These are phyloP conservation scores for Alloascoidea africana DNA, from an alignment of 805 yeast genomes.

Conservation along the genomic window DNA sequence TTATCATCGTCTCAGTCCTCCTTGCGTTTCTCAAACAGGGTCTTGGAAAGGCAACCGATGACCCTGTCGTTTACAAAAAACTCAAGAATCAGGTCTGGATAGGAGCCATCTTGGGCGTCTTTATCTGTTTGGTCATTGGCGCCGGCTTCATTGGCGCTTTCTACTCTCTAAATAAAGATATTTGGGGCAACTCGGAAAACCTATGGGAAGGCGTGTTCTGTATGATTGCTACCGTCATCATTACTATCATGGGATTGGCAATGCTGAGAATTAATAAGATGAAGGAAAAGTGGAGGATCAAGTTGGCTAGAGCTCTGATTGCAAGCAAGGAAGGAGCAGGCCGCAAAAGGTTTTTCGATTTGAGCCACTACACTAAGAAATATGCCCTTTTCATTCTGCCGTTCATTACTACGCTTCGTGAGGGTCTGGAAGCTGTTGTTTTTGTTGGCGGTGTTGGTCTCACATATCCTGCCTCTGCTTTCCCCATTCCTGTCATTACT, in stretches of 20 bases:
- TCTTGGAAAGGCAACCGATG: constrained; percentile 26
- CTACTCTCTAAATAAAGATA: constrained; percentile 67
- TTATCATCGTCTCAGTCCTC: constrained; percentile 72
- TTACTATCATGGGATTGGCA: constrained; percentile 78
- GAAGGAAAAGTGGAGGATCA: constrained; percentile 68
- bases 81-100: constrained; percentile 63
- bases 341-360: constrained; percentile 1
- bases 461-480: constrained; percentile 47
- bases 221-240: constrained; percentile 60
- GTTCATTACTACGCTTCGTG: constrained; percentile 73
- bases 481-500: constrained; percentile 44
- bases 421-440: constrained; percentile 85
- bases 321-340: constrained; percentile 9
- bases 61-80: constrained; percentile 21
- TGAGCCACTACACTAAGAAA: constrained; percentile 32
- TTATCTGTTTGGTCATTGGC: constrained; percentile 60
- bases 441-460: constrained; percentile 83
- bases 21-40: constrained; percentile 79
- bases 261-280: constrained; percentile 67
- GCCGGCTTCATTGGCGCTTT: constrained; percentile 53
- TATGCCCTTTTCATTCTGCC: constrained; percentile 70
- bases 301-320: constrained; percentile 27
- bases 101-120: constrained; percentile 63
- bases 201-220: constrained; percentile 82
- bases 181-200: constrained; percentile 81